phyloP scores from a whole-genome alignment of 2,329 filamentous ascomycete species.

The Aspergillus cejpii region DNA sequence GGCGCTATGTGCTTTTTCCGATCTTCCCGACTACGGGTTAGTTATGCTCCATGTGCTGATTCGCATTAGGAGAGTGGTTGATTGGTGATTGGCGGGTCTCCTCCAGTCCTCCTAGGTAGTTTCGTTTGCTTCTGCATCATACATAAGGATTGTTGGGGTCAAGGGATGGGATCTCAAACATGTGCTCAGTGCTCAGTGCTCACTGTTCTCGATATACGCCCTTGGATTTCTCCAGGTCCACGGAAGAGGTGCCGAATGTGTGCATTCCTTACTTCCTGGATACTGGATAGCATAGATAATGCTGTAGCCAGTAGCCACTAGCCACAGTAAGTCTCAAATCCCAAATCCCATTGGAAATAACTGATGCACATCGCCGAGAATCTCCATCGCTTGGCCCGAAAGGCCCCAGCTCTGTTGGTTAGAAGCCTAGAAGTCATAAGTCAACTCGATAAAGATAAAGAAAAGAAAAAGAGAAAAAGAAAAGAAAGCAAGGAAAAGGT shows the following conservation, averaged over 20 bases:
- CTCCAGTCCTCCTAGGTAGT: neutral
- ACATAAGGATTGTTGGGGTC: neutral
- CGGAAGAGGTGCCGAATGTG: too few relatives aligned
- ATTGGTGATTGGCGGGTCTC: neutral
- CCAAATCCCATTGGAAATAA: neutral
- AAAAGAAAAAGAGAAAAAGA: constrained; percentile 1
- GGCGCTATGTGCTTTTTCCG: constrained; percentile 22
- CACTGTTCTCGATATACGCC: too few relatives aligned
- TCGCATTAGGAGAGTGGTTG: constrained; percentile 7
- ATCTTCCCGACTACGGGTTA: constrained; percentile 15
- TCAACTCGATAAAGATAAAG: neutral
- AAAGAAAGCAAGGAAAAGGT: neutral
- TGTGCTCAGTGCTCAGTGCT: neutral
- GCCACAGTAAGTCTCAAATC: too few relatives aligned
- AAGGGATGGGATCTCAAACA: neutral
- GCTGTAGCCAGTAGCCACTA: too few relatives aligned
- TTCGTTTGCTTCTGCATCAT: neutral
- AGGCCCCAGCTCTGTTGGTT: neutral
- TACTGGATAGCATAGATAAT: too few relatives aligned
- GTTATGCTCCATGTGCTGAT: constrained; percentile 12
- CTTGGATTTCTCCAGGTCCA: too few relatives aligned
- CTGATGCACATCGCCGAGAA: neutral
- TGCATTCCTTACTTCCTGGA: too few relatives aligned
- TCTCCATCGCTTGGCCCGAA: neutral
- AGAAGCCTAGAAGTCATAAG: neutral